Evolutionary conservation across 2,329 filamentous ascomycete species (phyloP), one percentile per base, ranked within the genome.

Genomic region (Phialophora chinensis): DNA sequence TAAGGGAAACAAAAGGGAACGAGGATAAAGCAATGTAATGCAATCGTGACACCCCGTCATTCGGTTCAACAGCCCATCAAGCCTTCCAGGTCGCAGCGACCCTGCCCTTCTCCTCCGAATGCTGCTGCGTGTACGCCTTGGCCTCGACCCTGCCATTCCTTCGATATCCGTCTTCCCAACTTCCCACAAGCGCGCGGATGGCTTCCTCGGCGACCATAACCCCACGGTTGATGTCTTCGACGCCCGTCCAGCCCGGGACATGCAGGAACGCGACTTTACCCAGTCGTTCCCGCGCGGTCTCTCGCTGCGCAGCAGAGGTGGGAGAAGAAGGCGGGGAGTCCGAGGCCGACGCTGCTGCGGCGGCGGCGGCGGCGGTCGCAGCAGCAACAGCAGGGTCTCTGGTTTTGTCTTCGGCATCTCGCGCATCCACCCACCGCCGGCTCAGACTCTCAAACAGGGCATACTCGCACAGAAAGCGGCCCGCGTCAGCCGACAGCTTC

Each of bases 401-500:
- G 17, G 1, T 8, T 7, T 44, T 2, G 14, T 44, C 35, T 25
- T 47, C 27, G 23, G 33, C 31, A 17, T 42, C 50, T 33, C 47
- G 33, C 25, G 60, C 66, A 17, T 71, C 69, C 47, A 68, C 4
- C 66, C 69, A 68, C 44, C 67, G 29, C 8, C 62, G 54, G 54
- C 67, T 69, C 63, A 73, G 53, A 59, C 72, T 73, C 84, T 84
- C 63, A 77, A 88, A 92, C 77, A 90, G 91, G 71, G 90, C 92
- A 74, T 91, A 93, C 75, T 93, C 91, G 77, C 91, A 93, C 17
- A 93, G 81, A 76, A 90, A 93, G 23, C 84, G 85, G 2, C 91
- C 91, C 0, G 91, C 87, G 71, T 93, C 88, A 52, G 88, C 84
- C 0, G 89, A 92, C 47, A 90, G 80, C 35, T 86, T 83, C 7